A percentile compares a stretch with the other conserved stretches of the same genome.
phyloP scores from a whole-genome alignment of 2,329 filamentous ascomycete species.

The Saccharata proteae region DNA sequence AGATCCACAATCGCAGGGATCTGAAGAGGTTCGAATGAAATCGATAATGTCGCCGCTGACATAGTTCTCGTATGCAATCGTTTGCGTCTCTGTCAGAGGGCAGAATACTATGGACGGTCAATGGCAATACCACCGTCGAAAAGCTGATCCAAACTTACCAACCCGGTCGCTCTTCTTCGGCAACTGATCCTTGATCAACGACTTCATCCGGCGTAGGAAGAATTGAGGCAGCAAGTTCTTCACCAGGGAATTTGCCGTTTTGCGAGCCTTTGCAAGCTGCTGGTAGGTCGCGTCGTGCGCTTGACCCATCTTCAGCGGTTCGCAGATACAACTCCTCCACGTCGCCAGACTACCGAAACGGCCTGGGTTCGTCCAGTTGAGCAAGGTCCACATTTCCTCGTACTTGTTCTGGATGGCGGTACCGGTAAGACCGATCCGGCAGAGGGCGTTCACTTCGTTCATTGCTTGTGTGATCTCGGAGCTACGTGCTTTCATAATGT shows the following conservation, averaged over 20 bases:
- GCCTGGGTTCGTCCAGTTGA: slow-evolving; percentile 94
- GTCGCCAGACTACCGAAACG: slow-evolving; percentile 52
- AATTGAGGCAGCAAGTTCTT: slow-evolving; percentile 79
- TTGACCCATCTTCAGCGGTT: slow-evolving; percentile 75
- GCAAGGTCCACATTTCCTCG: slow-evolving; percentile 87
- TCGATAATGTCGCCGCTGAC: slow-evolving; percentile 60
- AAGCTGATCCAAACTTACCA: slow-evolving; percentile 21
- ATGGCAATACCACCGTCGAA: neutral
- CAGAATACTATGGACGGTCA: slow-evolving; percentile 54
- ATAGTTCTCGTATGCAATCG: slow-evolving; percentile 70
- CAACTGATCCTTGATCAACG: slow-evolving; percentile 78
- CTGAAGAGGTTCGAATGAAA: slow-evolving; percentile 54
- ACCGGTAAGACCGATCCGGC: slow-evolving; percentile 83
- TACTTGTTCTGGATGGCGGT: slow-evolving; percentile 98
- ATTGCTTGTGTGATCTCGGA: slow-evolving; percentile 75
- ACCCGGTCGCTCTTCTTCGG: slow-evolving; percentile 91
- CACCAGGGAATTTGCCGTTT: slow-evolving; percentile 73
- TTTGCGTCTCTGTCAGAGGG: slow-evolving; percentile 70
- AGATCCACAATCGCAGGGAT: slow-evolving; percentile 58
- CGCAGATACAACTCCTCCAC: slow-evolving; percentile 68
- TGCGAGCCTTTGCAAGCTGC: slow-evolving; percentile 69
- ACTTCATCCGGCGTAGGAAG: slow-evolving; percentile 88
- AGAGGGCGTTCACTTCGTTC: slow-evolving; percentile 81
- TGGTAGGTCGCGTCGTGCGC: slow-evolving; percentile 80
- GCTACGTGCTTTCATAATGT: slow-evolving; percentile 67